Evolutionary conservation across 176 grass and related monocot species (phyloP), one percentile per base, ranked within the genome.

Genomic region (Calamus simplicifolius): DNA sequence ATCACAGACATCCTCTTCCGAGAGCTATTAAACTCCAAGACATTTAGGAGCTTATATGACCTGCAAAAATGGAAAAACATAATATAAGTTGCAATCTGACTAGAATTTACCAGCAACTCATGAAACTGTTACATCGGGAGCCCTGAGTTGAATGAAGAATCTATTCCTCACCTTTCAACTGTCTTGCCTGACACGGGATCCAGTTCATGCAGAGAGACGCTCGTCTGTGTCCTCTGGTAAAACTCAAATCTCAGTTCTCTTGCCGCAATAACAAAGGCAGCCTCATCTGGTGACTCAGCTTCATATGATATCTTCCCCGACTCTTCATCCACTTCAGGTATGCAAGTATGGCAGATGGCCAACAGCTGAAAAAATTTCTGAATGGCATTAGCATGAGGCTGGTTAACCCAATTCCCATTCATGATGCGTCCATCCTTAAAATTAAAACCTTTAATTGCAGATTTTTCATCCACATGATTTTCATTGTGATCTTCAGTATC

Each of bases 251-350:
- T 83, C 6, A 96, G 66, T 50, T 90, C 92, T 49, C 62, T 49
- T 29, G 92, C 87, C 3, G 92, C 83, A 21, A 89, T 61, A 25
- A 96, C 92, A 73, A 96, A 96, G 19, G 92, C 75, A 16, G 92
- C 86, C 72, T 96, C 92, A 27, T 96, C 92, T 0, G 92, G 92
- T 5, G 92, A 96, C 77, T 96, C 92, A 53, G 92, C 92, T 81
- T 96, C 92, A 12, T 96, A 96, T 4, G 87, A 82, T 25, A 95
- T 60, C 18, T 63, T 77, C 51, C 80, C 87, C 13, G 83, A 72
- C 57, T 75, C 60, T 59, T 91, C 70, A 5, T 97, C 81, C 16
- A 88, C 61, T 17, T 90, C 92, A 3, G 92, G 92, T 79, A 97
- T 88, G 56, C 80, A 85, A 13, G 92, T 97, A 61, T 97, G 92